Base-by-base conservation (phyloP, 208 protist species). In the Trypanosomatidae sp. region DNA sequence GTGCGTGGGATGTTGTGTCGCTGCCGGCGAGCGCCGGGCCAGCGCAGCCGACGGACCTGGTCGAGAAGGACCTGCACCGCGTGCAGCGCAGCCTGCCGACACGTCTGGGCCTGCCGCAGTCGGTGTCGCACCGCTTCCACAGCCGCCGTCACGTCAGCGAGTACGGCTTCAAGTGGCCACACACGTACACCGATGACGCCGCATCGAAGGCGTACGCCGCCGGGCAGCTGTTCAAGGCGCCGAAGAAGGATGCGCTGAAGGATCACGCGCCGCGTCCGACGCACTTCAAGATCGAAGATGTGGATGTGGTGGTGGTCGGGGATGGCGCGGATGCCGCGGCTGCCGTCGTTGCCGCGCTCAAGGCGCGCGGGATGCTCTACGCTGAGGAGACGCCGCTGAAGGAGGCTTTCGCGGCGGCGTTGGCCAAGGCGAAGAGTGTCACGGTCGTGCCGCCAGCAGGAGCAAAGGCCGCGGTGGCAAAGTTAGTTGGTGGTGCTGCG, bases 1-100 rank as follows among this genome's bases (percentile, higher is more conserved):
- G 92, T 30, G 83, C 83, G 56, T 96, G 89, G 90, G 92, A 96
- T 64, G 89, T 92, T 13, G 84, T 85, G 28, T 91, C 89, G 0
- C 41, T 84, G 62, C 82, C 89, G 50, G 64, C 56, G 41, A 19
- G 17, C 39, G 53, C 44, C 6, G n/a, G n/a, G 74, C 77, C 3
- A 50, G 46, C 15, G 67, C 41, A 39, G 58, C 47, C 73, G 52
- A 83, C 74, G 41, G 92, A 92, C 44, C 55, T 96, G 33, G 80
- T 96, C 28, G 92, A 96, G 67, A 43, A 66, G 15, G 82, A 89
- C 33, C 39, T 82, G 53, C 28, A 76, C 3, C 90, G 90, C 53
- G 87, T 93, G 76, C 92, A 96, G 73, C 79, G 80, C 55, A 69
- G 78, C 33, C 81, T 96, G 69, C 82, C 92, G 2, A 80, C 79